Percentiles rank a stretch among this genome's conserved stretches.
phyloP scores from a whole-genome alignment of 768 basidiomycete species.

The Trametes coccinea region DNA sequence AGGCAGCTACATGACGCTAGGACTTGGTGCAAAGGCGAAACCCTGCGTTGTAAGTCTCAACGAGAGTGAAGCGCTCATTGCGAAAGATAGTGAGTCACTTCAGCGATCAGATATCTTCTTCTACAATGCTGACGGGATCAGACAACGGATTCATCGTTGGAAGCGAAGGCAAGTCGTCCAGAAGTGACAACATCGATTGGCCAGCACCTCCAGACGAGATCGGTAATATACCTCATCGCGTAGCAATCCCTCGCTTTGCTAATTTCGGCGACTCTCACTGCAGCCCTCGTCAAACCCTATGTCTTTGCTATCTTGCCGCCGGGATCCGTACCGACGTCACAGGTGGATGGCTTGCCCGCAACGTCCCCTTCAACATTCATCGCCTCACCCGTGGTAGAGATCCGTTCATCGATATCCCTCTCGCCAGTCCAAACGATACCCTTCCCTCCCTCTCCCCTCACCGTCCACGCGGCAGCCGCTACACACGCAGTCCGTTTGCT shows the following conservation, averaged over 20 bases:
- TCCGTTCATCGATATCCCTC: slow-evolving; percentile 70
- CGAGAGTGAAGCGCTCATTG: slow-evolving; percentile 66
- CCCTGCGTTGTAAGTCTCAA: slow-evolving; percentile 56
- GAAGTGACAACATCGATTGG: slow-evolving; percentile 62
- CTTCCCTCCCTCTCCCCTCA: slow-evolving; percentile 54
- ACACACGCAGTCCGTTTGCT: slow-evolving; percentile 60
- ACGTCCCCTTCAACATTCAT: slow-evolving; percentile 41
- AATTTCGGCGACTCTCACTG: neutral
- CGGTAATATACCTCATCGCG: slow-evolving; percentile 40
- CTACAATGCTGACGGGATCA: slow-evolving; percentile 30
- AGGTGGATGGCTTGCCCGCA: slow-evolving; percentile 28
- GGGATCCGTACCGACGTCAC: slow-evolving; percentile 49
- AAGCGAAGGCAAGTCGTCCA: slow-evolving; percentile 53
- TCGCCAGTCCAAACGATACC: slow-evolving; percentile 59
- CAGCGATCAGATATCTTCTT: neutral
- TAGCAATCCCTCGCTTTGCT: neutral
- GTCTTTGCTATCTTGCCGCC: slow-evolving; percentile 74
- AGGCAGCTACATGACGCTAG: slow-evolving; percentile 84
- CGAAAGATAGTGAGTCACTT: slow-evolving; percentile 72
- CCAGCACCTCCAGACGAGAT: slow-evolving; percentile 82
- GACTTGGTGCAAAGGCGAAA: slow-evolving; percentile 73
- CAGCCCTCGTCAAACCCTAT: slow-evolving; percentile 73
- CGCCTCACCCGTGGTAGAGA: slow-evolving; percentile 62
- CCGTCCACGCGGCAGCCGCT: slow-evolving; percentile 19
- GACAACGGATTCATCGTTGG: slow-evolving; percentile 72